A percentile compares a stretch with the other conserved stretches of the same genome.
phyloP scores from a whole-genome alignment of 352 stramenopile species.

The Aphanomyces invadans region DNA sequence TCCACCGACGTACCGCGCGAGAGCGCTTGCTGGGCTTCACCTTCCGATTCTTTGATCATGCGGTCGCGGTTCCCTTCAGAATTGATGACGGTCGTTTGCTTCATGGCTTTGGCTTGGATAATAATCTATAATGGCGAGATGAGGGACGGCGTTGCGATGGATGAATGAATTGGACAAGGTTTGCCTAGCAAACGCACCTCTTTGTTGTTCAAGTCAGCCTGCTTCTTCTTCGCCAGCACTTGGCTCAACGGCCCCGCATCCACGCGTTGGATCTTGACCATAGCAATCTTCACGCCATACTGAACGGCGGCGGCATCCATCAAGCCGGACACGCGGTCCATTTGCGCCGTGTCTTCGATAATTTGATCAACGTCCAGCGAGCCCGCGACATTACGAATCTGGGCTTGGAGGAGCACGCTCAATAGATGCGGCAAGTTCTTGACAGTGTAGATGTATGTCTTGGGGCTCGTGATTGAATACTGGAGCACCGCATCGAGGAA shows the following conservation, averaged over 20 bases:
- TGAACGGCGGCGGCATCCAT: conserved; percentile 27
- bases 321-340: conserved; percentile 31
- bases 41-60: conserved; percentile 35
- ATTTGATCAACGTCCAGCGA: conserved; percentile 35
- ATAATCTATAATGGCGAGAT: conserved; percentile 30
- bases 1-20: conserved; percentile 27
- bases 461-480: conserved; percentile 31
- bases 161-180: too few species aligned
- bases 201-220: conserved; percentile 38
- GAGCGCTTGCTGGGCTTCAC: conserved; percentile 29
- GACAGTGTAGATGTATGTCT: conserved; percentile 35
- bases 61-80: conserved; percentile 32
- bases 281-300: conserved; percentile 34
- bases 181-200: too few species aligned
- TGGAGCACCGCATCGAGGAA: conserved; percentile 32
- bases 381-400: conserved; percentile 35
- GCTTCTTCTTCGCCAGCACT: conserved; percentile 34
- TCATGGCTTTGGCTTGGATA: conserved; percentile 32
- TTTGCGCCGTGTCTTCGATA: conserved; percentile 34
- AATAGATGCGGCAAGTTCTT: conserved; percentile 34
- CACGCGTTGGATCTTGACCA: conserved; percentile 38
- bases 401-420: conserved; percentile 31
- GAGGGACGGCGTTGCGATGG: too few species aligned
- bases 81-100: conserved; percentile 36
- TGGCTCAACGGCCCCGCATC: conserved; percentile 29